These are phyloP conservation scores for Cercospora zeae-maydis DNA, from an alignment of 2,329 filamentous ascomycete genomes.

Conservation along the genomic window DNA sequence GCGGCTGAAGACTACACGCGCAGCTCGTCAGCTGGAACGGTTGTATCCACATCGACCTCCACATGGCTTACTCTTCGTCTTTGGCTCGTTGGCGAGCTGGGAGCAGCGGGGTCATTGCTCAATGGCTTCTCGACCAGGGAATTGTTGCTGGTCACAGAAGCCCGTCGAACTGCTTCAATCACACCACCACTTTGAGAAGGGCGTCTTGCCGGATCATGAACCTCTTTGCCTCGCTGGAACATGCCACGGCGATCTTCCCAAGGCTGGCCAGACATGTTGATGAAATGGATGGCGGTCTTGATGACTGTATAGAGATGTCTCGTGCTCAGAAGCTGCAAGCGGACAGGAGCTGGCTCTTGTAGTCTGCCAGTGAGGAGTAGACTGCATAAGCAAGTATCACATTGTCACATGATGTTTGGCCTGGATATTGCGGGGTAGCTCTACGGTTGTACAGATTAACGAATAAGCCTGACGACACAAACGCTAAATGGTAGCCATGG, in stretches of 20 bases:
- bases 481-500: neutral
- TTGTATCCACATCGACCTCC: neutral
- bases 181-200: conserved; percentile 23
- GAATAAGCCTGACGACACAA: conserved; percentile 5
- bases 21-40: neutral
- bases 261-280: conserved; percentile 16
- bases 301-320: neutral
- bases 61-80: conserved; percentile 17
- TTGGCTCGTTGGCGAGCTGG: conserved; percentile 18
- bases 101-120: conserved; percentile 22
- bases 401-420: conserved; percentile 9
- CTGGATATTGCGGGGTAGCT: conserved; percentile 17
- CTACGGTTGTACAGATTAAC: conserved; percentile 11
- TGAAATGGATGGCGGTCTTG: neutral
- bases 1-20: conserved; percentile 24
- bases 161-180: conserved; percentile 30
- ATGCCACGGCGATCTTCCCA: conserved; percentile 36
- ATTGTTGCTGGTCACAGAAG: conserved; percentile 26
- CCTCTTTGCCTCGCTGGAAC: conserved; percentile 36
- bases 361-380: conserved; percentile 6
- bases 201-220: conserved; percentile 29
- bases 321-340: conserved; percentile 11
- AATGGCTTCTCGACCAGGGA: conserved; percentile 28
- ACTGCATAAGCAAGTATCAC: conserved; percentile 13
- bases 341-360: conserved; percentile 1